phyloP scores from a whole-genome alignment of 1,284 basidiomycete genomes.

The Jaminaea rosea region DNA sequence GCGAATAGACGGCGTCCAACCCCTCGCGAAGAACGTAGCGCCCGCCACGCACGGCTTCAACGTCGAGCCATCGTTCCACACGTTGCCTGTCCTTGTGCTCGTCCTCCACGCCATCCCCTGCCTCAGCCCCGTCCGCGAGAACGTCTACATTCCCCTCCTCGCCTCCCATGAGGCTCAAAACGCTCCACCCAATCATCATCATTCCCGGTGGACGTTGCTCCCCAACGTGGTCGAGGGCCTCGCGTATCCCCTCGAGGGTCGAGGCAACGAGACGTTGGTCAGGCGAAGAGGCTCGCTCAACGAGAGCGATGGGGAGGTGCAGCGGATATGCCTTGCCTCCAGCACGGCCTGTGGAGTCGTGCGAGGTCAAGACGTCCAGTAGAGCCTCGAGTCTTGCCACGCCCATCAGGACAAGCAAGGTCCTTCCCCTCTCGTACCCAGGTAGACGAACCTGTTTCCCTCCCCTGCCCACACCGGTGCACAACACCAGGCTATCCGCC shows the following conservation, averaged over 20 bases:
- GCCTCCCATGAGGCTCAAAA: conserved; percentile 52
- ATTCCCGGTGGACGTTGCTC: conserved; percentile 91
- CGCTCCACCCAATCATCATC: conserved; percentile 86
- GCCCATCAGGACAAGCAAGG: conserved; percentile 83
- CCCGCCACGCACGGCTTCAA: not conserved
- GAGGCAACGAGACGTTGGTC: conserved; percentile 80
- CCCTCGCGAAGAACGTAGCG: conserved; percentile 28
- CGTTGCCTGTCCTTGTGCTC: conserved; percentile 15
- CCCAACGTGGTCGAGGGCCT: conserved; percentile 64
- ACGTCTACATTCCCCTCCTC: conserved; percentile 51
- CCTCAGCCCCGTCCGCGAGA: not conserved
- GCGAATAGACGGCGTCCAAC: conserved; percentile 24
- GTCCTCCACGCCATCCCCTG: conserved; percentile 3
- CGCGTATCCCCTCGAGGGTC: conserved; percentile 65
- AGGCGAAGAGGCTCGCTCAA: conserved; percentile 82
- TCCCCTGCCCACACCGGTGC: conserved; percentile 81
- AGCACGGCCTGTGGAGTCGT: conserved; percentile 9
- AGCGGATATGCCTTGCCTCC: conserved; percentile 62
- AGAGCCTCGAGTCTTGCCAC: conserved; percentile 73
- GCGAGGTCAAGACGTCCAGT: conserved; percentile 55
- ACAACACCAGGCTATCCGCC: conserved; percentile 76
- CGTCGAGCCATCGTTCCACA: conserved; percentile 19
- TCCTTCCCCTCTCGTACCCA: conserved; percentile 71
- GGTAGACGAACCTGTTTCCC: conserved; percentile 78
- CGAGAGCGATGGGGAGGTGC: conserved; percentile 75